Conservation (phyloP, 805 yeast species). For the Torulaspora microellipsoides region DNA sequence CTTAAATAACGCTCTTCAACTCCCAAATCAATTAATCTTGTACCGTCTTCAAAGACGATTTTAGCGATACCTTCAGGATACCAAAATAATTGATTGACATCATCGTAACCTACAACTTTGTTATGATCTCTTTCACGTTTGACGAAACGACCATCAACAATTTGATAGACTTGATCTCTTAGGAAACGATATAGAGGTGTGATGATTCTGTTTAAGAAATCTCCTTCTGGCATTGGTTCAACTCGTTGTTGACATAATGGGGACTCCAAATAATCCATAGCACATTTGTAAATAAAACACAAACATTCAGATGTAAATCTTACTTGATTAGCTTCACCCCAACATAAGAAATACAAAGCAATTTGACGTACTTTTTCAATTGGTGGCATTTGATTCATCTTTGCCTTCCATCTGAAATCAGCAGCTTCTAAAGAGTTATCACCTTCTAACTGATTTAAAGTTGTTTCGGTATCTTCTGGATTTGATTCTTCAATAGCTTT, state of each 20-base stretch:
- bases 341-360: conserved; percentile 66
- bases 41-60: conserved; percentile 86
- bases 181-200: conserved; percentile 83
- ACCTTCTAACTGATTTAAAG: conserved; percentile 65
- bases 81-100: conserved; percentile 98
- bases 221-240: conserved; percentile 82
- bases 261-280: conserved; percentile 81
- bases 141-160: conserved; percentile 73
- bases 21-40: conserved; percentile 86
- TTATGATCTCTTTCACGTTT: conserved; percentile 85
- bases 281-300: conserved; percentile 93
- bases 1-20: conserved; percentile 82
- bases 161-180: conserved; percentile 78
- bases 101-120: conserved; percentile 87
- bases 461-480: conserved; percentile 55
- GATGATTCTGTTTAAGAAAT: conserved; percentile 83
- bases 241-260: conserved; percentile 86
- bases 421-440: conserved; percentile 85
- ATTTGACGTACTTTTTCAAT: conserved; percentile 75
- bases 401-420: conserved; percentile 74
- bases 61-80: conserved; percentile 98
- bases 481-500: conserved; percentile 67
- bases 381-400: conserved; percentile 68
- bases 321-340: conserved; percentile 94
- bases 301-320: conserved; percentile 88